Evolutionary conservation across 2,329 filamentous ascomycete genomes (phyloP).

Genomic region (Verticillium isaacii): DNA sequence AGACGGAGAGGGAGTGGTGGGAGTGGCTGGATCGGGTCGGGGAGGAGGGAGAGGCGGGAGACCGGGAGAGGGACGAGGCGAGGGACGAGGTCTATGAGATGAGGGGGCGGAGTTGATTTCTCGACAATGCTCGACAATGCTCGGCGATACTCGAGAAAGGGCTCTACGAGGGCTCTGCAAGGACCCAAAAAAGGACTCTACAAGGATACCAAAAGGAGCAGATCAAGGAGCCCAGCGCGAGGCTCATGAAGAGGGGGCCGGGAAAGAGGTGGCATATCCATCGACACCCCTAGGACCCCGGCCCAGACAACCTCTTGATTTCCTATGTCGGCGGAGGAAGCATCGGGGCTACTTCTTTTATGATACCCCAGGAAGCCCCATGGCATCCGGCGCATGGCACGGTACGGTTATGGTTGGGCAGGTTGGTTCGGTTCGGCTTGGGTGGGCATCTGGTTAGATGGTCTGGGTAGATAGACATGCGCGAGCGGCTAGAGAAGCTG

Average conservation of each 20-base stretch:
- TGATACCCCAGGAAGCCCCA: neutral
- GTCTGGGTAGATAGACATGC: neutral
- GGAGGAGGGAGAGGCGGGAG: neutral
- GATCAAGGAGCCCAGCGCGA: neutral
- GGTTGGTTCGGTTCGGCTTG: neutral
- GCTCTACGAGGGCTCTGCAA: too few relatives aligned
- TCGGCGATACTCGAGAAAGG: too few relatives aligned
- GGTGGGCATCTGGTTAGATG: neutral
- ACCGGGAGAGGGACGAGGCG: neutral
- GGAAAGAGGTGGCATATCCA: neutral
- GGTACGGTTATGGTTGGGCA: too few relatives aligned
- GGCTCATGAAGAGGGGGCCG: neutral
- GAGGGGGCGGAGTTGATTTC: neutral
- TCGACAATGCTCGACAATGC: too few relatives aligned
- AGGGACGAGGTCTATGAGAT: neutral
- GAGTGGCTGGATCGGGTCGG: neutral
- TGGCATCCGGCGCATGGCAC: neutral
- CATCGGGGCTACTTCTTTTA: neutral
- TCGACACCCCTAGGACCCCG: too few relatives aligned
- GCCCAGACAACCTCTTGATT: neutral
- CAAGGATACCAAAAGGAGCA: too few relatives aligned
- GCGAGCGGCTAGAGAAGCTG: neutral
- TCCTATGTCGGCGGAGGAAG: neutral
- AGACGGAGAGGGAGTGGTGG: neutral
- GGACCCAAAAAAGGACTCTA: too few relatives aligned